Evolutionary conservation across 202 grass and related monocot species (phyloP).

Genomic region (Bolboschoenoplectus hybrid): DNA sequence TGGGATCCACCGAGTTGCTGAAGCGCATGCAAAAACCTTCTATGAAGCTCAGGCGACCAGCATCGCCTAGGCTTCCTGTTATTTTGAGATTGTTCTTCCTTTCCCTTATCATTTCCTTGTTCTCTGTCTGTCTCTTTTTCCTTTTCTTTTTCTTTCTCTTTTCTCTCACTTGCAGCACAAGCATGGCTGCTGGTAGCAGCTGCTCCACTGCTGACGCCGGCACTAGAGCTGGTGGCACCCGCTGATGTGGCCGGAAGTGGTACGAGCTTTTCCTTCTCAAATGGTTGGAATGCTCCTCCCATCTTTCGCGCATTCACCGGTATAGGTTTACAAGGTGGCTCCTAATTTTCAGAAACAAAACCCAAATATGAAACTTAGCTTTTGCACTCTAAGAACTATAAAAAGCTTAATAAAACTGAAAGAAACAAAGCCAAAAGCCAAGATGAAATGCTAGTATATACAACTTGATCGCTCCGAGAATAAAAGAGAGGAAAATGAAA

Average conservation of each 20-base stretch:
- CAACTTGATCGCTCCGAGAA: background rate
- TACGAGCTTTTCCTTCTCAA: conserved; percentile 57
- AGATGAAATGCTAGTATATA: background rate
- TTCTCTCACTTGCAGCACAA: conserved; percentile 17
- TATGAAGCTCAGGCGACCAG: conserved; percentile 93
- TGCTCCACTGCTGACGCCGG: conserved; percentile 41
- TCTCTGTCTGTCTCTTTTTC: conserved; percentile 1
- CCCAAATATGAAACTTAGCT: background rate
- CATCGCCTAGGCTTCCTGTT: conserved; percentile 71
- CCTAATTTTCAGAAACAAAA: conserved; percentile 41
- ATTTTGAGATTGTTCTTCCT: conserved; percentile 49
- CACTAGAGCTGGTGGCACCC: conserved; percentile 48
- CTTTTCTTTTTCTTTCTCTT: conserved; percentile 28
- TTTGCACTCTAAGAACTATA: background rate
- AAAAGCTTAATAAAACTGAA: background rate
- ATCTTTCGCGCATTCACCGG: conserved; percentile 47
- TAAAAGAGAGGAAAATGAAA: background rate
- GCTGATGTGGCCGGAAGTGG: conserved; percentile 50
- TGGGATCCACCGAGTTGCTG: conserved; percentile 84
- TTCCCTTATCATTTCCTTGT: conserved; percentile 44
- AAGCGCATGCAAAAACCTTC: conserved; percentile 71
- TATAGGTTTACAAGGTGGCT: conserved; percentile 61
- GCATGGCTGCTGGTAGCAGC: conserved; percentile 5
- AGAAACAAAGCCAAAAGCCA: background rate
- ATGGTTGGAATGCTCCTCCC: conserved; percentile 77